A percentile compares a stretch with the other conserved stretches of the same genome.
phyloP scores from a whole-genome alignment of 148 eudicot genomes.

The Nyssa sinensis region DNA sequence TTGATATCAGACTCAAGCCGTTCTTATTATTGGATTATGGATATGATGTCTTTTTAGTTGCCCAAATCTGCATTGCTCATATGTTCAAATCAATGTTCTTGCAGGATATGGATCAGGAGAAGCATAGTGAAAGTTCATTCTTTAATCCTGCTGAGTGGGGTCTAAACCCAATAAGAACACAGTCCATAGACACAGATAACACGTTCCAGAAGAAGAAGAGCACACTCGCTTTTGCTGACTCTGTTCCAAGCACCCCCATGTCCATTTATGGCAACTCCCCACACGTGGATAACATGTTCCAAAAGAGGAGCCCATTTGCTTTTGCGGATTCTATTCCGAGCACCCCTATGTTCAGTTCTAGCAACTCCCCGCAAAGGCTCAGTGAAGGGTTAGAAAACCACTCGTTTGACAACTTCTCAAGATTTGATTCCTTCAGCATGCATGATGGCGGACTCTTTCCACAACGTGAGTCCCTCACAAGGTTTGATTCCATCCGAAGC shows the following conservation, averaged over 20 bases:
- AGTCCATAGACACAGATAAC: constrained; percentile 29
- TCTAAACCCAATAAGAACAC: constrained; percentile 83
- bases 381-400: constrained; percentile 52
- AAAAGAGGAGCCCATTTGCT: constrained; percentile 37
- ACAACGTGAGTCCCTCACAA: constrained; percentile 54
- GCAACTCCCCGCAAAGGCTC: constrained; percentile 44
- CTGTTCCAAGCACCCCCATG: constrained; percentile 64
- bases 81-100: constrained; percentile 6
- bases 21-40: neutral
- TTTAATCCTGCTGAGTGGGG: constrained; percentile 75
- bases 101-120: constrained; percentile 54
- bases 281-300: constrained; percentile 33
- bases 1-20: neutral
- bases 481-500: constrained; percentile 77
- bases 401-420: constrained; percentile 65
- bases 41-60: neutral
- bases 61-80: constrained; percentile 4
- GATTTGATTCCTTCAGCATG: constrained; percentile 81
- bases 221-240: constrained; percentile 45
- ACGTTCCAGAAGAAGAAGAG: constrained; percentile 40
- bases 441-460: constrained; percentile 56
- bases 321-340: constrained; percentile 73
- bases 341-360: constrained; percentile 51
- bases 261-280: constrained; percentile 39
- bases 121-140: constrained; percentile 49